Conservation (phyloP, 2,329 filamentous ascomycete species). For the Sclerotinia subarctica region DNA sequence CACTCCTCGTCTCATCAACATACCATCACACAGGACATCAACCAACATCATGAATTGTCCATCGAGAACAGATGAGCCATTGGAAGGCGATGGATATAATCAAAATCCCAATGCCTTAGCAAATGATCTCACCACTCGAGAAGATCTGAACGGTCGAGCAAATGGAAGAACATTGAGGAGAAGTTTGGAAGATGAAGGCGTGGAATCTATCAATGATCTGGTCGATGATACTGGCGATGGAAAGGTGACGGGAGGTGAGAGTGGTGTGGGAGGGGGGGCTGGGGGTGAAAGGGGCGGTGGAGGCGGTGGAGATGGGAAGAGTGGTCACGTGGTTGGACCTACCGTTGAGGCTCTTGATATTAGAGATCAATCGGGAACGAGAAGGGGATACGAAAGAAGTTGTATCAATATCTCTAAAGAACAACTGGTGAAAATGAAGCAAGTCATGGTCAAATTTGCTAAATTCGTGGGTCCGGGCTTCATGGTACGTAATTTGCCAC, state of each 20-base stretch:
- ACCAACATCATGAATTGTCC: conserved; percentile 58
- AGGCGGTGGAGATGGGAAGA: conserved; percentile 20
- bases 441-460: conserved; percentile 39
- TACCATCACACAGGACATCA: neutral
- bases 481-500: conserved; percentile 30
- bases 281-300: conserved; percentile 17
- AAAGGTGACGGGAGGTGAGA: conserved; percentile 1
- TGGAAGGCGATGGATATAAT: conserved; percentile 53
- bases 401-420: conserved; percentile 5
- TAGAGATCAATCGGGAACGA: conserved; percentile 7
- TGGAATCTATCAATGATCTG: conserved; percentile 33
- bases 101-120: conserved; percentile 58
- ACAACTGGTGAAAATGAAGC: conserved; percentile 26
- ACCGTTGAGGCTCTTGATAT: conserved; percentile 11
- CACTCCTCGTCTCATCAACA: neutral
- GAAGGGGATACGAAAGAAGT: conserved; percentile 18
- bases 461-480: conserved; percentile 53
- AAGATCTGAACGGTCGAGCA: conserved; percentile 59
- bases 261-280: conserved; percentile 8
- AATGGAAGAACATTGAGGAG: conserved; percentile 54
- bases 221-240: conserved; percentile 14
- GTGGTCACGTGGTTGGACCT: conserved; percentile 20
- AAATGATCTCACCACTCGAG: conserved; percentile 58
- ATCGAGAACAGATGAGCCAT: conserved; percentile 55
- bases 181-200: conserved; percentile 38